These are phyloP conservation scores for Rhodotorula paludigena DNA, from an alignment of 768 basidiomycete species.

Conservation along the genomic window DNA sequence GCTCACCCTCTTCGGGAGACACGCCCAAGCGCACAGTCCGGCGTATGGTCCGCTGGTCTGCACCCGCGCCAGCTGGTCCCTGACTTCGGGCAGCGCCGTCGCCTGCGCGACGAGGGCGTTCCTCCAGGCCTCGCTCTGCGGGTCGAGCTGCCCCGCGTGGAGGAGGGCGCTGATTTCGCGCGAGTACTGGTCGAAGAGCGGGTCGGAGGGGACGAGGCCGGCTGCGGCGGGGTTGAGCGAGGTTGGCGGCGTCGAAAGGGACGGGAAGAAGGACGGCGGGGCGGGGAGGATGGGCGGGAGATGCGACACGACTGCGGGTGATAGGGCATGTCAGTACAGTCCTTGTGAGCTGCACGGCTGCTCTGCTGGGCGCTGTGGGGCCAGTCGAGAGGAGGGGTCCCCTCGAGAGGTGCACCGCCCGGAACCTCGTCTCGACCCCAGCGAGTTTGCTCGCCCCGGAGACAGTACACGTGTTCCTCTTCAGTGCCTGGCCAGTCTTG, in stretches of 20 bases:
- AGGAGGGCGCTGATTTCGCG: constrained; percentile 20
- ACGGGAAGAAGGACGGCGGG: constrained; percentile 27
- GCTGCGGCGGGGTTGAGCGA: background rate
- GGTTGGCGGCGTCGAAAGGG: background rate
- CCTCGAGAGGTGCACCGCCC: no score
- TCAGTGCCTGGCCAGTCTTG: no score
- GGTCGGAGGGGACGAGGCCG: constrained; percentile 13
- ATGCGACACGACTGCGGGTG: constrained; percentile 21
- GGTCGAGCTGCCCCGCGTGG: background rate
- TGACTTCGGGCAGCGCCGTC: background rate
- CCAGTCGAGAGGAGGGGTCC: no score
- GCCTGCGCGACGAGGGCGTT: background rate
- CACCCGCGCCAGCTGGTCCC: background rate
- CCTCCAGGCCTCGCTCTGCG: background rate
- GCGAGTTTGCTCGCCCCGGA: no score
- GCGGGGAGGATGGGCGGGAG: constrained; percentile 13
- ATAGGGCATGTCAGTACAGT: background rate
- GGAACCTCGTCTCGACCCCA: no score
- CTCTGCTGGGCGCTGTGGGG: background rate
- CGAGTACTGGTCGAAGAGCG: constrained; percentile 19
- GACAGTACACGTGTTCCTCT: no score
- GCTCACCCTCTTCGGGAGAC: no score
- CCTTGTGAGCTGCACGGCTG: no score
- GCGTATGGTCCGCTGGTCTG: background rate
- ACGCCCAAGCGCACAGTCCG: constrained; percentile 16